Conservation (phyloP, 345 rosid genomes). For the Arabis alpina region DNA sequence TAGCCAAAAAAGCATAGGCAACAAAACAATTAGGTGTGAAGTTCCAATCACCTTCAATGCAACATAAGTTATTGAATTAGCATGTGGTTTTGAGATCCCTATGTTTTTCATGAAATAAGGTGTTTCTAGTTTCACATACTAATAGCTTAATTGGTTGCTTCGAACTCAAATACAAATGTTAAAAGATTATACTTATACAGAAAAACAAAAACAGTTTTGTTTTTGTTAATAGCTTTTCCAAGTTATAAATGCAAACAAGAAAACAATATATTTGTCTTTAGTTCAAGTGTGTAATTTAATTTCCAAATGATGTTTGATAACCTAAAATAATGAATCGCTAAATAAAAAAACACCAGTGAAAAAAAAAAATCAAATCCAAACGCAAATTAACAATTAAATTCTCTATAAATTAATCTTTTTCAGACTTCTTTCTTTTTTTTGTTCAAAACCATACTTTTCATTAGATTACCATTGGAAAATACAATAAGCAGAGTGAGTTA, state of each 20-base stretch:
- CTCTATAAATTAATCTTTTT: not conserved
- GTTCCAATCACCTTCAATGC: constrained; percentile 19
- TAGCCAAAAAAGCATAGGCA: constrained; percentile 18
- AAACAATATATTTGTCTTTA: not conserved
- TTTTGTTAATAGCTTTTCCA: not conserved
- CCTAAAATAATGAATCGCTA: not conserved
- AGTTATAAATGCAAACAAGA: not conserved
- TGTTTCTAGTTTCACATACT: constrained; percentile 15
- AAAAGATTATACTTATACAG: not conserved
- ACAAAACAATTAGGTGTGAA: constrained; percentile 19
- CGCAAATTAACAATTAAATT: not conserved
- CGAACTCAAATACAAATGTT: constrained; percentile 1
- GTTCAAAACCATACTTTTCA: too few species aligned
- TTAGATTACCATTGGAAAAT: too few species aligned
- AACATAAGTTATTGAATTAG: not conserved
- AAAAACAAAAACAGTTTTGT: not conserved
- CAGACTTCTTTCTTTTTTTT: too few species aligned
- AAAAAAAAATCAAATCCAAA: not conserved
- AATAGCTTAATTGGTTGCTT: constrained; percentile 6
- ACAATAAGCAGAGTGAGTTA: too few species aligned
- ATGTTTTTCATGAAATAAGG: constrained; percentile 17
- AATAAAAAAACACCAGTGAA: not conserved
- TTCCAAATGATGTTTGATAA: not conserved
- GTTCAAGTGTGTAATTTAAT: not conserved
- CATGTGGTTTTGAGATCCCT: constrained; percentile 1